These are phyloP conservation scores for Gynostemma pentaphyllum DNA, from an alignment of 306 rosid genomes.

Conservation along the genomic window DNA sequence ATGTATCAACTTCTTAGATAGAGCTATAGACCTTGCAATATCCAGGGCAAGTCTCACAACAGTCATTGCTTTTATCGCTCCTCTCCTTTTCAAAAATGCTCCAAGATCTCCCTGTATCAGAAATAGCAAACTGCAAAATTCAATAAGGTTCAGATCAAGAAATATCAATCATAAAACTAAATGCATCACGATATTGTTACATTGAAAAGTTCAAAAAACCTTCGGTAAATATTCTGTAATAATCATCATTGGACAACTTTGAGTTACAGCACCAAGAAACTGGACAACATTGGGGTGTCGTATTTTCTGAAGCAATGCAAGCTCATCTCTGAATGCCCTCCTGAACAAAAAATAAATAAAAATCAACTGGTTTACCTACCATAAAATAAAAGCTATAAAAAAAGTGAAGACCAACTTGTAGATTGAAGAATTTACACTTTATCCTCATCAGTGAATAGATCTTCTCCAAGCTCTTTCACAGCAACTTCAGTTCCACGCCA, in stretches of 20 bases:
- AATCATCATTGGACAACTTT: constrained; percentile 98
- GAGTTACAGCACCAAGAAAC: constrained; percentile 97
- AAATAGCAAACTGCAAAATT: not conserved
- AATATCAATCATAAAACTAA: not conserved
- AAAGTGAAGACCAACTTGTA: not conserved
- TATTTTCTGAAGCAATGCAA: constrained; percentile 81
- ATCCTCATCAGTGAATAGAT: constrained; percentile 50
- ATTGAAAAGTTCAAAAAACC: constrained; percentile 29
- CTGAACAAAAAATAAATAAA: constrained; percentile 27
- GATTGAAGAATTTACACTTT: constrained; percentile 58
- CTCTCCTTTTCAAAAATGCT: constrained; percentile 39
- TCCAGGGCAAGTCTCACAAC: constrained; percentile 66
- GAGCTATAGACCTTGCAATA: constrained; percentile 44
- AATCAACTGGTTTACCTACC: constrained; percentile 10
- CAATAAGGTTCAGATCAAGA: not conserved
- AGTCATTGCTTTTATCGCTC: constrained; percentile 30
- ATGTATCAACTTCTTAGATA: not conserved
- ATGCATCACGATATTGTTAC: not conserved
- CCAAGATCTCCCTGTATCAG: constrained; percentile 43
- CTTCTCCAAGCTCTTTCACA: constrained; percentile 72
- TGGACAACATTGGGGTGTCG: constrained; percentile 97
- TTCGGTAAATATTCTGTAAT: constrained; percentile 92
- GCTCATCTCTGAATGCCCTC: constrained; percentile 87
- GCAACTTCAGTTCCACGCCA: constrained; percentile 98
- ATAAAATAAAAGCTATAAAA: not conserved